Conservation (phyloP, 345 rosid genomes). For the Acer campestre region DNA sequence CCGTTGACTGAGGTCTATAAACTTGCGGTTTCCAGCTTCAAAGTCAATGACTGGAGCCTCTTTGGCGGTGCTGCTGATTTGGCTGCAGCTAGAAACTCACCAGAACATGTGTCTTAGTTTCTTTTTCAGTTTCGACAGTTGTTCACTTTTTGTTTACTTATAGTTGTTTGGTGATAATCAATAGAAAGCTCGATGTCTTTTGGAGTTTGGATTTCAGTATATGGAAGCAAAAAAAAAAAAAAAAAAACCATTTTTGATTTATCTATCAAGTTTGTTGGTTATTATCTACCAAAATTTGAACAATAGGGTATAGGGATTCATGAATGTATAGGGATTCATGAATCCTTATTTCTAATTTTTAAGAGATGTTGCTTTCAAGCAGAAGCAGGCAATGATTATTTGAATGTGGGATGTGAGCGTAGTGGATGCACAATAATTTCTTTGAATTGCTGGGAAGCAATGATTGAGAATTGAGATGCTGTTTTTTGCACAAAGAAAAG, state of each 20-base stretch:
- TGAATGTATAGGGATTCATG: not conserved
- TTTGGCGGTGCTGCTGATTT: slow-evolving; percentile 45
- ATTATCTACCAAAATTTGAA: not conserved
- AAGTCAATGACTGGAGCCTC: slow-evolving; percentile 76
- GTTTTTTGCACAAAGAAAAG: not conserved
- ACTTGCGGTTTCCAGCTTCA: slow-evolving; percentile 68
- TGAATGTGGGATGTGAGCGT: not conserved
- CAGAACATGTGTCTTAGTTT: not conserved
- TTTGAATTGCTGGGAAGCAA: not conserved
- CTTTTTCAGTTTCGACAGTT: not conserved
- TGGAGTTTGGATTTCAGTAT: not conserved
- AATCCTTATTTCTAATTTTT: too few species aligned
- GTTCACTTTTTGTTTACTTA: not conserved
- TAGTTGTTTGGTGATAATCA: not conserved
- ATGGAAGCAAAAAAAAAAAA: not conserved
- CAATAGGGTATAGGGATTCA: not conserved
- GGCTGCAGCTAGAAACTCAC: slow-evolving; percentile 9
- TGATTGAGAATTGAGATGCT: not conserved
- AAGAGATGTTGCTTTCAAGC: not conserved
- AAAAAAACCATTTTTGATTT: not conserved
- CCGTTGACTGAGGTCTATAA: slow-evolving; percentile 71
- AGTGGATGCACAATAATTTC: not conserved
- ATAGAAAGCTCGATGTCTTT: not conserved
- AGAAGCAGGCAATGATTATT: not conserved
- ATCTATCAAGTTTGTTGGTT: not conserved